Conservation (phyloP, 352 stramenopile genomes). For the Globisporangium camurandrum region DNA sequence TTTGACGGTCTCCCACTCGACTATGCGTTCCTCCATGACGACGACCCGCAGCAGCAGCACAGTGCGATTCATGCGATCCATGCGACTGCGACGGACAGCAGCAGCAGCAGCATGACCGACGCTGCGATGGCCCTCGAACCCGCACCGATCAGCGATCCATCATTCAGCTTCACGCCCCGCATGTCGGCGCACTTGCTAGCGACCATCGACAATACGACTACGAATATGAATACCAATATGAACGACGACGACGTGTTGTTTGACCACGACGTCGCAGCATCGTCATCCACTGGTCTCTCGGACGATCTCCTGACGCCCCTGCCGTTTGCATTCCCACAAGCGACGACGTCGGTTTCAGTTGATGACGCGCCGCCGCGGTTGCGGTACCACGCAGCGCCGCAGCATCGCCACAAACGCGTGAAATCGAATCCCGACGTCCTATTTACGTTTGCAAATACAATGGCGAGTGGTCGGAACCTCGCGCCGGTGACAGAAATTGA, state of each 20-base stretch:
- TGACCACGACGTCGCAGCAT: constrained; percentile 35
- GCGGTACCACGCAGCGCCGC: constrained; percentile 31
- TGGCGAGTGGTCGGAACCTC: not conserved
- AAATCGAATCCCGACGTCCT: constrained; percentile 52
- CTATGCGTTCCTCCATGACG: constrained; percentile 34
- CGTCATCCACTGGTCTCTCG: not conserved
- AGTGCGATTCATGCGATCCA: too few relatives aligned
- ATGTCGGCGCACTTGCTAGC: constrained; percentile 10
- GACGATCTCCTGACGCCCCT: constrained; percentile 41
- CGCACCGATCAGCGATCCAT: not conserved
- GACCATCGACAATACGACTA: constrained; percentile 1
- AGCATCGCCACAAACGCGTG: constrained; percentile 57
- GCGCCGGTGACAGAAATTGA: constrained; percentile 1
- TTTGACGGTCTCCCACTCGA: constrained; percentile 45
- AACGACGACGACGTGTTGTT: constrained; percentile 41
- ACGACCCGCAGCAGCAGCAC: constrained; percentile 4
- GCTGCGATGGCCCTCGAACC: not conserved
- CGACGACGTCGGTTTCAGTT: too few relatives aligned
- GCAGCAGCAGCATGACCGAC: constrained; percentile 2
- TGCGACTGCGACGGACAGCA: too few relatives aligned
- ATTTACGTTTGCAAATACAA: constrained; percentile 20
- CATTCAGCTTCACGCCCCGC: constrained; percentile 11
- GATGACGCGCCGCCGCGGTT: not conserved
- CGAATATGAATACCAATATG: too few relatives aligned
- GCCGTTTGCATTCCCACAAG: constrained; percentile 10